phyloP scores from a whole-genome alignment of 139 green algal genomes.

The Chlorella sorokiniana region DNA sequence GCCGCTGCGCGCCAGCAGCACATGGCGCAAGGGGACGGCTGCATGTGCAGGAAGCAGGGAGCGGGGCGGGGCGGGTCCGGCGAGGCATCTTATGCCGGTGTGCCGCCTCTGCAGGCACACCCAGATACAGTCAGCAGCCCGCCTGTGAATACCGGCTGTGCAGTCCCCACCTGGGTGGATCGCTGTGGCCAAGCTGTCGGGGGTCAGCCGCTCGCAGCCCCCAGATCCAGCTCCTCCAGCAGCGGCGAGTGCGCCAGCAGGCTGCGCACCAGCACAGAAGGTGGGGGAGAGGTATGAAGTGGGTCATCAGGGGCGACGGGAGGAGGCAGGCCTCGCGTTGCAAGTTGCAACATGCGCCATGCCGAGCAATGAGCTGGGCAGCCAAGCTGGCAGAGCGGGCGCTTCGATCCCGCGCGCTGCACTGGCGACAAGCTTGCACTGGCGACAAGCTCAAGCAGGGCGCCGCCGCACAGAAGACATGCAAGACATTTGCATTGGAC shows the following conservation, averaged over 20 bases:
- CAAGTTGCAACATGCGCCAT: too few relatives aligned
- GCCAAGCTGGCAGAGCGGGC: too few relatives aligned
- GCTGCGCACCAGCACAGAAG: background rate
- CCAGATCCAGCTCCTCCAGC: slow-evolving; percentile 22
- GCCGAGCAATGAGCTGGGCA: too few relatives aligned
- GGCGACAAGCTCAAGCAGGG: too few relatives aligned
- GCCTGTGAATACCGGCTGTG: background rate
- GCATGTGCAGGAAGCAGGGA: background rate
- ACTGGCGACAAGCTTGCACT: too few relatives aligned
- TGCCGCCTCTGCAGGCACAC: background rate
- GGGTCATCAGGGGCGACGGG: too few relatives aligned
- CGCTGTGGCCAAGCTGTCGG: slow-evolving; percentile 2
- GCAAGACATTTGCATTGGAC: too few relatives aligned
- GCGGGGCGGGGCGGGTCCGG: background rate
- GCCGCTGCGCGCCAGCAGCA: slow-evolving; percentile 20
- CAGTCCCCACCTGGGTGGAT: slow-evolving; percentile 1
- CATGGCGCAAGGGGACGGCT: background rate
- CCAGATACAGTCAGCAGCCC: background rate
- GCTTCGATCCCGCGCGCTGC: too few relatives aligned
- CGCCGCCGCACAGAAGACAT: too few relatives aligned
- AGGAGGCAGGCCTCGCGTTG: too few relatives aligned
- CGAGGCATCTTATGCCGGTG: background rate
- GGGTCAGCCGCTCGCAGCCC: slow-evolving; percentile 26
- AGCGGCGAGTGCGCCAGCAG: slow-evolving; percentile 13
- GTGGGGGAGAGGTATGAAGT: too few relatives aligned